Base-by-base conservation (phyloP, 352 stramenopile species). In the Pythium pyrilobum region DNA sequence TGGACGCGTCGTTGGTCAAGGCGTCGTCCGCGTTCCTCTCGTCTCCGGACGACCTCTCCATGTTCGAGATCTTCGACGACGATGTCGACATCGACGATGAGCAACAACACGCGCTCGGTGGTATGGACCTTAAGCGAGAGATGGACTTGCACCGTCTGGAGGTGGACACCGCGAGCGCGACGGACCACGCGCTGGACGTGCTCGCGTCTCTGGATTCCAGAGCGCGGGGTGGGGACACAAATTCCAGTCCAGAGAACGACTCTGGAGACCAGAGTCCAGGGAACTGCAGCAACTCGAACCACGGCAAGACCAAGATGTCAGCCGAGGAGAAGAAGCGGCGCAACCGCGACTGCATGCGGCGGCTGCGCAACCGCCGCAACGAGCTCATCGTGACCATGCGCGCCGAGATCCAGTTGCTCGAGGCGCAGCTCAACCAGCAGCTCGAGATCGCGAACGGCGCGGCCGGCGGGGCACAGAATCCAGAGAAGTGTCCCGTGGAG, bases 331-430 rank as follows among this genome's bases (percentile, higher is more conserved):
- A 66, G 40, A 66, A 66, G 27, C 59, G 59, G 9, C 59, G 59
- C 36, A 66, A 66, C 18, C 51, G 59, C 23, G 59, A 66, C 23
- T 66, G 59, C 52, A 66, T 68, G 60, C 60, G 60, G 3, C 60
- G 60, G 0, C 37, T 68, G 18, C 60, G 60, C 8, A 51, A 59
- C 15, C 53, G 54, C 1, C 54, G 54, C 31, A 63, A 44, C 27
- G 41, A 46, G 10, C 40, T 59, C 1, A 44, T 67, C 20, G 16
- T 24, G 11, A 29, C 28, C 20, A 67, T 67, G 59, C 52, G 47
- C 5, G 18, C 20, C 16, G 52, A 67, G 21, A 52, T 67, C 47
- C 43, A 51, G 18, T 16, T 36, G 18, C 58, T 66, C 36, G 51
- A 66, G 28, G 8, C 50, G 1, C 18, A 47, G 7, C 45, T 66